Percentiles rank a stretch among this genome's conserved stretches.
Conservation (phyloP, 331 rosid genomes). For the Malus hybrid region DNA sequence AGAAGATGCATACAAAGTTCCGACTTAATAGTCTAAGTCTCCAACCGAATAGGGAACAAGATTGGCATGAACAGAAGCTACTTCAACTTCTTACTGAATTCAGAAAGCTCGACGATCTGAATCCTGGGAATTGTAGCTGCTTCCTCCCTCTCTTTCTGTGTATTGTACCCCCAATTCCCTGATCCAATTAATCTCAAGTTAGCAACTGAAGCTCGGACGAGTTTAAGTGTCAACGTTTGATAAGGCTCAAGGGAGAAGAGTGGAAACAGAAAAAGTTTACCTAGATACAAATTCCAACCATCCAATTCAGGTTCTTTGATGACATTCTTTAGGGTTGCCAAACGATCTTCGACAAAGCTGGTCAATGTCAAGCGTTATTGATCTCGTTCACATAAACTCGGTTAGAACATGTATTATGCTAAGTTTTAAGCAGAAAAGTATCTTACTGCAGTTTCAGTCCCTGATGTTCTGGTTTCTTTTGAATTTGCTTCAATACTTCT, state of each 20-base stretch:
- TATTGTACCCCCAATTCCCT: constrained; percentile 94
- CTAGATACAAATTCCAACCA: constrained; percentile 79
- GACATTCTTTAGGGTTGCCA: constrained; percentile 78
- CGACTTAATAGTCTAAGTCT: not conserved
- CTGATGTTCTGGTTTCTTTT: constrained; percentile 73
- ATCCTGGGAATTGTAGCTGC: constrained; percentile 59
- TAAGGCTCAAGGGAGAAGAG: not conserved
- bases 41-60: not conserved
- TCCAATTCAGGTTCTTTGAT: constrained; percentile 84
- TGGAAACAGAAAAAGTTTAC: constrained; percentile 28
- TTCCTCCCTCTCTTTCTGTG: constrained; percentile 78
- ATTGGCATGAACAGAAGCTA: constrained; percentile 19
- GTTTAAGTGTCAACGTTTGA: not conserved
- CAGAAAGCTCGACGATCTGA: constrained; percentile 51
- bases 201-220: not conserved
- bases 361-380: constrained; percentile 7
- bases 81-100: constrained; percentile 74
- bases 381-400: no score
- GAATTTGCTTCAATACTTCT: constrained; percentile 78
- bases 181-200: constrained; percentile 12
- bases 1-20: not conserved
- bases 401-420: not conserved
- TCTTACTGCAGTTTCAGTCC: constrained; percentile 78
- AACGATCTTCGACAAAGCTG: constrained; percentile 91
- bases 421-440: constrained; percentile 4